Evolutionary conservation across 768 basidiomycete species (phyloP).

Genomic region (Phanerochaete carnosa): DNA sequence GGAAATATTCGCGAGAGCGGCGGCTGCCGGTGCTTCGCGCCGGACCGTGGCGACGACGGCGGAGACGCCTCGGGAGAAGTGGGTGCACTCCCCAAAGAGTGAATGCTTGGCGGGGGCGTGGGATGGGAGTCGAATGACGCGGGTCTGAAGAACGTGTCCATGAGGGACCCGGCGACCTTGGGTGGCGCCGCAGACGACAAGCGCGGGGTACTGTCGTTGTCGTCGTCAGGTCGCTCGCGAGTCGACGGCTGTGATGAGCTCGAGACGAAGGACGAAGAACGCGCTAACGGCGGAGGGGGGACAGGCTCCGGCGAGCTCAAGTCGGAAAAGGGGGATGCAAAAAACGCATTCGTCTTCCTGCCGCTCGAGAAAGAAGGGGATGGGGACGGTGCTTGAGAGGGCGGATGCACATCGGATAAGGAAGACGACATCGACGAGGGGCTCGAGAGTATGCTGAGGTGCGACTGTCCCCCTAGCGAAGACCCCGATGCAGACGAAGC

Average conservation of each 20-base stretch:
- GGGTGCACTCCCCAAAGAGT: slow-evolving; percentile 18
- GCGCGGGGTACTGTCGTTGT: slow-evolving; percentile 20
- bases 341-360: slow-evolving; percentile 29
- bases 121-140: slow-evolving; percentile 17
- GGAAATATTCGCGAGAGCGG: slow-evolving; percentile 34
- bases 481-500: slow-evolving; percentile 16
- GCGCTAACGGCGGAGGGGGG: slow-evolving; percentile 25
- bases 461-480: slow-evolving; percentile 19
- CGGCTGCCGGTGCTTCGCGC: slow-evolving; percentile 26
- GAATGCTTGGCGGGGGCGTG: slow-evolving; percentile 21
- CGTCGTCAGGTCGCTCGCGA: slow-evolving; percentile 8
- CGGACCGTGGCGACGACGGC: slow-evolving; percentile 15
- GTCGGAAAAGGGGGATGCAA: slow-evolving; percentile 37
- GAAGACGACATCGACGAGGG: slow-evolving; percentile 14
- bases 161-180: slow-evolving; percentile 19
- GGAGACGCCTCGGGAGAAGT: slow-evolving; percentile 20
- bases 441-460: slow-evolving; percentile 22
- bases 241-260: slow-evolving; percentile 25
- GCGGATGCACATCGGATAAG: slow-evolving; percentile 12
- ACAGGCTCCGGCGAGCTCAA: slow-evolving; percentile 21
- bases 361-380: slow-evolving; percentile 21
- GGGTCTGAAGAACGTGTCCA: slow-evolving; percentile 22
- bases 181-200: slow-evolving; percentile 14
- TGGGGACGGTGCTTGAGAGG: slow-evolving; percentile 23
- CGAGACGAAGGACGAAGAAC: slow-evolving; percentile 48